Evolutionary conservation across 345 rosid genomes (phyloP), one percentile per base, ranked within the genome.

Genomic region (Acer yangbiense): DNA sequence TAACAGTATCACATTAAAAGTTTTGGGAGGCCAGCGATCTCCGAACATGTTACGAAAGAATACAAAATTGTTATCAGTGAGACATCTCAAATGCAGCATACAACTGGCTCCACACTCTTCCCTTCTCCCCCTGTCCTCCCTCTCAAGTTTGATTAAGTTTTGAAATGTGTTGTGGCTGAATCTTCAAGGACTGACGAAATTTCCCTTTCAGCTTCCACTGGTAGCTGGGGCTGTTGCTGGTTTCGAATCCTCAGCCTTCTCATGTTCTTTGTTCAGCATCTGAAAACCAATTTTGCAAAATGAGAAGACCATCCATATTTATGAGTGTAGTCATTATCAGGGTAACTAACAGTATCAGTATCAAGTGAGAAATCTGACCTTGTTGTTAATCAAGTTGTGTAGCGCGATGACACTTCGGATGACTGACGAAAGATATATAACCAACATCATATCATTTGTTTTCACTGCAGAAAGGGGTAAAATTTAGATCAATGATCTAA

Each of bases 321-420:
- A 43, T 74, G 20, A 64, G 6, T 6, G 29, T 17, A 14, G 52
- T 18, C 48, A 62, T 65, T 75, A 52, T 54, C 3, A 57, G 43
- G 27, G 20, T n/a, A 41, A 25, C 10, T 21, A 73, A 12, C 71
- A 12, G 43, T n/a, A 27, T 35, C 39, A 35, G 39, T 35, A 4
- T 35, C 39, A 4, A 35, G 7, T 11, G 16, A 55, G 61, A 80
- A 0, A 25, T 67, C 78, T 69, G 48, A 93, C 99, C 96, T 95
- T 95, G 86, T 95, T 91, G 83, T 89, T 93, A 85, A 95, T 95
- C 95, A 92, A 87, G 88, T 92, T 93, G 83, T 95, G 98, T 54
- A 95, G 93, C 0, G 99, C 99, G 55, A 95, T 90, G 46, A 90
- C 90, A 69, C 92, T 88, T 76, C 95, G 82, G 71, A 88, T 88